Conservation (phyloP, 345 rosid species). For the Eucalyptus melliodora region DNA sequence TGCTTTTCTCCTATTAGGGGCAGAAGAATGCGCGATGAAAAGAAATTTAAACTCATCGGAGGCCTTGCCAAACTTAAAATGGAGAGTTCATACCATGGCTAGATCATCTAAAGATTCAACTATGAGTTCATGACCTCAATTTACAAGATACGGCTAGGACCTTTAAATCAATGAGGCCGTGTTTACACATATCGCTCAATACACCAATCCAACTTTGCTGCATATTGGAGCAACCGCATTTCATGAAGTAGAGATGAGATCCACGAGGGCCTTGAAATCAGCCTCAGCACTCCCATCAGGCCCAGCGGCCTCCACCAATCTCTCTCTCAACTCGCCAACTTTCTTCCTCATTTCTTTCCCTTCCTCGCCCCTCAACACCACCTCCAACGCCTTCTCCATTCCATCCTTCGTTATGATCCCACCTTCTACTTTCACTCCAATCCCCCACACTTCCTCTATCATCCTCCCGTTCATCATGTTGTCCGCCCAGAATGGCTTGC, state of each 20-base stretch:
- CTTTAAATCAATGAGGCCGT: neutral
- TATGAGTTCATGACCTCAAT: neutral
- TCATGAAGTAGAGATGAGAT: neutral
- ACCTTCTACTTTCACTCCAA: slow-evolving; percentile 27
- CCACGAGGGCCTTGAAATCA: slow-evolving; percentile 3
- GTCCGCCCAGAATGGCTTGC: slow-evolving; percentile 46
- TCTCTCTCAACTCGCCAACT: neutral
- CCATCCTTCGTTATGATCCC: slow-evolving; percentile 12
- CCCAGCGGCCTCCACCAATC: slow-evolving; percentile 12
- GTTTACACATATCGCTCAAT: too few relatives aligned
- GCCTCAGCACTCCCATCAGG: slow-evolving; percentile 2
- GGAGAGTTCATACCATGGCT: neutral
- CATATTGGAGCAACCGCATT: neutral
- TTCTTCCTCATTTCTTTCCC: slow-evolving; percentile 26
- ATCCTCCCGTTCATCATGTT: slow-evolving; percentile 30
- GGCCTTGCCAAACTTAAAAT: too few relatives aligned
- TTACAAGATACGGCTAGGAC: neutral
- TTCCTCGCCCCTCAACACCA: slow-evolving; percentile 10
- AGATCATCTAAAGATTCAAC: neutral
- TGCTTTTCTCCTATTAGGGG: neutral
- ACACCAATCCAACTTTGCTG: neutral
- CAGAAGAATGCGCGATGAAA: neutral
- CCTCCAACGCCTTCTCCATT: slow-evolving; percentile 17
- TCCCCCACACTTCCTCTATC: slow-evolving; percentile 41
- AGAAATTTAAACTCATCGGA: neutral